Conservation (phyloP, 2,329 filamentous ascomycete species). For the Cladosporium velox region DNA sequence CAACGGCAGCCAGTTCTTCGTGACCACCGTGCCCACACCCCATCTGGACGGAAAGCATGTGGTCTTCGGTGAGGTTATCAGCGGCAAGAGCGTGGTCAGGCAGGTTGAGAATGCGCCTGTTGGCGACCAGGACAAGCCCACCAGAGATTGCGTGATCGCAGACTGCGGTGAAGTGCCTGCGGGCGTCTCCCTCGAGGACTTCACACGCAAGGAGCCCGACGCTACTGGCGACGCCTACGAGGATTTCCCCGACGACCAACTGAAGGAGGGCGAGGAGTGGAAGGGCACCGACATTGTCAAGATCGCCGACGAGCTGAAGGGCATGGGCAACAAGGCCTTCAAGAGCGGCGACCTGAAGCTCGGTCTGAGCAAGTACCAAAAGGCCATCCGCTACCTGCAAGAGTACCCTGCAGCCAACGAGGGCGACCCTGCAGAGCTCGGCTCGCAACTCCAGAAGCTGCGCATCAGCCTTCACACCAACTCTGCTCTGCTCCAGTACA, state of each 20-base stretch:
- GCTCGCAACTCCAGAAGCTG: slow-evolving; percentile 67
- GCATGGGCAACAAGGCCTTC: slow-evolving; percentile 89
- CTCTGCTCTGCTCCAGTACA: slow-evolving; percentile 80
- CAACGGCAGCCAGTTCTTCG: slow-evolving; percentile 97
- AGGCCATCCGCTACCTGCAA: slow-evolving; percentile 84
- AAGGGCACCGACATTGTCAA: slow-evolving; percentile 69
- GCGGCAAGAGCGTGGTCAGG: slow-evolving; percentile 86
- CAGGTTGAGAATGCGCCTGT: slow-evolving; percentile 85
- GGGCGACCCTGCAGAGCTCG: slow-evolving; percentile 68
- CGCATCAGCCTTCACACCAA: slow-evolving; percentile 89
- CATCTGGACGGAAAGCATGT: slow-evolving; percentile 97
- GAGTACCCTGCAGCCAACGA: slow-evolving; percentile 74
- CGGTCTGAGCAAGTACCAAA: slow-evolving; percentile 90
- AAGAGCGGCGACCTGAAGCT: slow-evolving; percentile 71
- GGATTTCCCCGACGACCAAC: slow-evolving; percentile 89
- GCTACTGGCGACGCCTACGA: slow-evolving; percentile 87
- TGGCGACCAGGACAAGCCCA: slow-evolving; percentile 74
- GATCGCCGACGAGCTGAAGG: slow-evolving; percentile 84
- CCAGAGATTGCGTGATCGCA: slow-evolving; percentile 69
- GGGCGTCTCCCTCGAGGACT: slow-evolving; percentile 67
- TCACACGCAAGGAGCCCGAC: slow-evolving; percentile 71
- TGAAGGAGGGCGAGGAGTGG: slow-evolving; percentile 56
- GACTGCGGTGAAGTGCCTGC: slow-evolving; percentile 82
- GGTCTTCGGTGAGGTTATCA: slow-evolving; percentile 91
- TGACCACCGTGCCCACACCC: slow-evolving; percentile 92